phyloP scores from a whole-genome alignment of 2,329 filamentous ascomycete species.

The Monosporascus sp. region DNA sequence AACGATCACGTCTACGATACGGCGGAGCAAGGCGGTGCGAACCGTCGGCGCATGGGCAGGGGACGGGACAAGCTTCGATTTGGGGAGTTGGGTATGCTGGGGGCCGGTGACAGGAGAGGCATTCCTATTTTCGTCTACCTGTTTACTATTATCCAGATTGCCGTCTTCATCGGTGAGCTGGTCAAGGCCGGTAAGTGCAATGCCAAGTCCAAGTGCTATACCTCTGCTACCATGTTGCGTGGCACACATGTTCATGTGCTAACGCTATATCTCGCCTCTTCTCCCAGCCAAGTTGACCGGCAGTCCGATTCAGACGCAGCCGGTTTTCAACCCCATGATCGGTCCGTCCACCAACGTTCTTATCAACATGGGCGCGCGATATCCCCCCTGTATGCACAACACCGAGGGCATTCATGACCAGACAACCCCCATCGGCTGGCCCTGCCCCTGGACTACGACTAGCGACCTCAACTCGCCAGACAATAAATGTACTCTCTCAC shows the following conservation, averaged over 20 bases:
- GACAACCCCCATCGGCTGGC: constrained; percentile 51
- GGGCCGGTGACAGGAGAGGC: constrained; percentile 42
- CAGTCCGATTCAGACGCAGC: constrained; percentile 71
- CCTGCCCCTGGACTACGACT: constrained; percentile 75
- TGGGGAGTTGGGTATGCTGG: constrained; percentile 56
- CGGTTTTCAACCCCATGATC: constrained; percentile 94
- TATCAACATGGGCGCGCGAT: constrained; percentile 96
- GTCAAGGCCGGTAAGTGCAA: constrained; percentile 67
- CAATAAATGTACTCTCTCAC: constrained; percentile 64
- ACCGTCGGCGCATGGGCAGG: constrained; percentile 26
- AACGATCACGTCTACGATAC: constrained; percentile 60
- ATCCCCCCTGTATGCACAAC: constrained; percentile 91
- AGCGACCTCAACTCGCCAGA: constrained; percentile 39
- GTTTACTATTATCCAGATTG: constrained; percentile 70
- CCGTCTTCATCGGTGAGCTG: constrained; percentile 84
- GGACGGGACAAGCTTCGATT: constrained; percentile 45
- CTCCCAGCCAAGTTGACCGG: constrained; percentile 65
- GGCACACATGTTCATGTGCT: no score
- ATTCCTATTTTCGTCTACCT: constrained; percentile 79
- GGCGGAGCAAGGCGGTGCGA: constrained; percentile 26
- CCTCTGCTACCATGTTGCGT: neutral
- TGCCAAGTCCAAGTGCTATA: neutral
- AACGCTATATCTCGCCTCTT: constrained; percentile 2
- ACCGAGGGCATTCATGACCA: constrained; percentile 57
- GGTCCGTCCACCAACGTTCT: constrained; percentile 84